phyloP scores from a whole-genome alignment of 1,284 basidiomycete genomes.

The Boletellus deceptivus region DNA sequence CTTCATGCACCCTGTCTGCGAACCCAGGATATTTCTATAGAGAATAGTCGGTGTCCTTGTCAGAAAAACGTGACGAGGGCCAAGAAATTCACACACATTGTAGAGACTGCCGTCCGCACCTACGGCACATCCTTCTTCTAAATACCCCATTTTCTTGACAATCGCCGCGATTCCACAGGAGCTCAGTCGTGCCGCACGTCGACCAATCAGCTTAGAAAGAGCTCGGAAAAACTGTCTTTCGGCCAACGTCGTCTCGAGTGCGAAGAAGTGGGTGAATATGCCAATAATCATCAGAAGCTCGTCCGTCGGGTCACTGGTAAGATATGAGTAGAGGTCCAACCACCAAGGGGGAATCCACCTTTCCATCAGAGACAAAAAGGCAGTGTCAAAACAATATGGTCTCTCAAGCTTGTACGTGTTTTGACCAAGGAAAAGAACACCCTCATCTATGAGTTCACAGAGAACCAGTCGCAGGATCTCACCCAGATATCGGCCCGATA shows the following conservation, averaged over 20 bases:
- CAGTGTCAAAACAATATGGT: slow-evolving; percentile 92
- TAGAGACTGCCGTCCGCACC: slow-evolving; percentile 93
- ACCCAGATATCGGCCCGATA: slow-evolving; percentile 95
- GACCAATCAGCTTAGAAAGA: slow-evolving; percentile 86
- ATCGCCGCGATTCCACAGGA: slow-evolving; percentile 95
- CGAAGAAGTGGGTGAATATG: slow-evolving; percentile 95
- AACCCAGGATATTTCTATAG: slow-evolving; percentile 92
- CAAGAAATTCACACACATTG: slow-evolving; percentile 58
- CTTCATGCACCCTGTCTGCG: slow-evolving; percentile 85
- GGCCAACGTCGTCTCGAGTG: slow-evolving; percentile 88
- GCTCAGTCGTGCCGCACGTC: slow-evolving; percentile 83
- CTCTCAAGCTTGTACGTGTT: slow-evolving; percentile 97
- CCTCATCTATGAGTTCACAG: slow-evolving; percentile 95
- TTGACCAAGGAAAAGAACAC: slow-evolving; percentile 95
- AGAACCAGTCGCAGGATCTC: slow-evolving; percentile 94
- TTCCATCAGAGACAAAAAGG: slow-evolving; percentile 96
- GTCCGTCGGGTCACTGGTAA: slow-evolving; percentile 87
- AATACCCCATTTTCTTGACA: slow-evolving; percentile 87
- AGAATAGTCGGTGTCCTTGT: slow-evolving; percentile 10
- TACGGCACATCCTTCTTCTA: slow-evolving; percentile 86
- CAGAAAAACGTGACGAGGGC: background rate
- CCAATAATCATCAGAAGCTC: slow-evolving; percentile 95
- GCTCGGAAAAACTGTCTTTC: slow-evolving; percentile 96
- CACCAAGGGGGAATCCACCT: slow-evolving; percentile 44
- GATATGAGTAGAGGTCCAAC: slow-evolving; percentile 4